Conservation (phyloP, 768 basidiomycete species). For the Trametes villosa region DNA sequence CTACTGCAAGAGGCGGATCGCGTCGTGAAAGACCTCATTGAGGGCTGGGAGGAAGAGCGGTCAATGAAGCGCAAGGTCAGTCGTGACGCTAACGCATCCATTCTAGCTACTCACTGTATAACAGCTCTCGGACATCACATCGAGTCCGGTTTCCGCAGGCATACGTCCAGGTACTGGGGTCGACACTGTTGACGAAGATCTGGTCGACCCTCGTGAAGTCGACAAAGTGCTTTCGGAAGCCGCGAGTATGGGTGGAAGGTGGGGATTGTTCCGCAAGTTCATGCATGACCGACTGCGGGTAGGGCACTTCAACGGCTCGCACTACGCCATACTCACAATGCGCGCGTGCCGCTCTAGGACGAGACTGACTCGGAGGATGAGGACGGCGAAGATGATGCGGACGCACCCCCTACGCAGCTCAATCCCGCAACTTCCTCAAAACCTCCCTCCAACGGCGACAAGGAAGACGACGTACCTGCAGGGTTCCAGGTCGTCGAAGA, state of each 20-base stretch:
- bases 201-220: conserved; percentile 85
- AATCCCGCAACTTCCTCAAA: not conserved
- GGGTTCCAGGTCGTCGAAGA: conserved; percentile 43
- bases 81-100: not conserved
- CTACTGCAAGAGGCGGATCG: conserved; percentile 87
- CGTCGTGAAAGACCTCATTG: conserved; percentile 73
- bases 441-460: not conserved
- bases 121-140: conserved; percentile 19
- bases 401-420: not conserved
- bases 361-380: conserved; percentile 18
- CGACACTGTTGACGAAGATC: conserved; percentile 49
- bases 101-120: not conserved
- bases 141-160: not conserved
- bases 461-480: not conserved
- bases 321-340: not conserved
- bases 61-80: conserved; percentile 77
- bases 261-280: conserved; percentile 91
- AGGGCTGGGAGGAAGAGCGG: conserved; percentile 93
- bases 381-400: conserved; percentile 7
- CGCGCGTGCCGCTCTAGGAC: not conserved
- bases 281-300: conserved; percentile 75
- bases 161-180: not conserved
- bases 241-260: conserved; percentile 88
- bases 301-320: conserved; percentile 20
- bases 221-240: conserved; percentile 90